These are phyloP conservation scores for Arthrobotrys musiformis DNA, from an alignment of 2,329 filamentous ascomycete genomes.

Conservation along the genomic window DNA sequence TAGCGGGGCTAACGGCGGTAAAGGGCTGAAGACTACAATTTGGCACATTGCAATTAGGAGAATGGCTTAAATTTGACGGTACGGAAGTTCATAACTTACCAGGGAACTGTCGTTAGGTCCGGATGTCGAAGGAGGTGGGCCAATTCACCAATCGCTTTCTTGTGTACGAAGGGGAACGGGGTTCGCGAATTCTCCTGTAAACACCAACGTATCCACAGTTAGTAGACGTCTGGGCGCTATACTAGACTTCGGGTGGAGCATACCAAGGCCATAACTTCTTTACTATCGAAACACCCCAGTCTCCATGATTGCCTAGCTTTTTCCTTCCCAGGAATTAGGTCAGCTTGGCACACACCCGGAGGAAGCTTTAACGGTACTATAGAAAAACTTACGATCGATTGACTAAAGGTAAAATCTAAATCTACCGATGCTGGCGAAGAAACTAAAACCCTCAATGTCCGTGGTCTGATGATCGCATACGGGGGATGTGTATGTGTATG, in stretches of 20 bases:
- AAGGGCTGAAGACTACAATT: neutral
- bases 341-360: too few relatives aligned
- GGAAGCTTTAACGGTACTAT: neutral
- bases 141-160: conserved; percentile 15
- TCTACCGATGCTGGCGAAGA: neutral
- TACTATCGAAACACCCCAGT: conserved; percentile 31
- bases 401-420: neutral
- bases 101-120: neutral
- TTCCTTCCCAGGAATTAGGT: conserved; percentile 7
- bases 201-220: neutral
- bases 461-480: neutral
- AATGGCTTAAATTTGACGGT: neutral
- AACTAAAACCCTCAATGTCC: conserved; percentile 4
- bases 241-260: neutral
- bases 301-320: conserved; percentile 14
- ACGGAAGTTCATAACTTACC: neutral
- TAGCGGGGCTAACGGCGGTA: neutral
- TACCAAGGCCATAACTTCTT: conserved; percentile 25
- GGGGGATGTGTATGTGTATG: neutral
- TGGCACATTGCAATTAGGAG: neutral
- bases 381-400: neutral
- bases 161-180: conserved; percentile 21
- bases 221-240: neutral
- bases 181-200: neutral
- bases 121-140: conserved; percentile 18